Base-by-base conservation (phyloP, 352 stramenopile species). In the Globisporangium sylvaticum region DNA sequence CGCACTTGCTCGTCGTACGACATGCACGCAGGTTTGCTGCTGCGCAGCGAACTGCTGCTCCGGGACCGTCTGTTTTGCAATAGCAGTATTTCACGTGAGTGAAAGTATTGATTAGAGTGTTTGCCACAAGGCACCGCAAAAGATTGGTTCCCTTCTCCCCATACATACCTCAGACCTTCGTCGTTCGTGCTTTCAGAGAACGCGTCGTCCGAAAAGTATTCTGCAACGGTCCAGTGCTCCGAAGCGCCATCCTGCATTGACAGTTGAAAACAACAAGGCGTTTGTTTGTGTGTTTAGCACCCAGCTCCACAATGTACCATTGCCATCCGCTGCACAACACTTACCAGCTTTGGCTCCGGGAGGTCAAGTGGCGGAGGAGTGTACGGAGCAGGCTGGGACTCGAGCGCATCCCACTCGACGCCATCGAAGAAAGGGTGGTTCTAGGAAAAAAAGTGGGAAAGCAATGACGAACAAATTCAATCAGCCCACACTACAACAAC, bases 341-440 rank as follows among this genome's bases (percentile, higher is more conserved):
- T 22, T 65, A 89, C 80, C 64, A 90, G 67, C 65, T 77, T 80
- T 27, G 85, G 83, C 31, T 93, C 85, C 0, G 81, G 69, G 27
- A 94, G 73, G 15, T 84, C 75, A 31, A 91, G 69, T 4, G 69
- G 62, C 20, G 83, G 80, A 54, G 87, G 87, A 27, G 53, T 77
- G 61, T 87, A 93, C 20, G 87, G 88, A 2, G 87, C 73, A 39
- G 68, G 73, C 57, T 85, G 77, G 48, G 86, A 65, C 42, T 74
- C 61, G 34, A 93, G 75, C 8, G 74, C 71, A 24, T 84, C 78
- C 88, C 88, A 96, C 42, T 95, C 70, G 48, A 95, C 71, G 18
- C 83, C 87, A 55, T 87, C 73, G 68, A 96, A 96, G 64, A 95
- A 96, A 4, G 76, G 74, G 34, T 96, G 88, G 27, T 73, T 81